Conservation (phyloP, 1,139 yeast species). For the Taphrina sp. region DNA sequence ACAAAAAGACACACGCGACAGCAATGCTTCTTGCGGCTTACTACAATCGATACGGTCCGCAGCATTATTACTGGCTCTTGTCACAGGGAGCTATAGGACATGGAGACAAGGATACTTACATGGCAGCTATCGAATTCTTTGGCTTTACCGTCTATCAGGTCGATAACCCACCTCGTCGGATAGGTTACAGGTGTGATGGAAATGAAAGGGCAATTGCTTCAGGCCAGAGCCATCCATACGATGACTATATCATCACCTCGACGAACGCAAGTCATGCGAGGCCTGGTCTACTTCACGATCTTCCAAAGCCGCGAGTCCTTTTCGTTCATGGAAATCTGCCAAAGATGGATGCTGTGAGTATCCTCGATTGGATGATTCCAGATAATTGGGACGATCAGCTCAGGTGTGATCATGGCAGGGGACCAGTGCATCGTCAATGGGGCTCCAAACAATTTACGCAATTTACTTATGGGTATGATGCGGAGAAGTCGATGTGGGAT, state of each 20-base stretch:
- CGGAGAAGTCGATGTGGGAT: constrained; percentile 20
- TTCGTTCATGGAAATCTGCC: constrained; percentile 22
- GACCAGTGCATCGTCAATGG: constrained; percentile 21
- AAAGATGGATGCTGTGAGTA: constrained; percentile 9
- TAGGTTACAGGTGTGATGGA: constrained; percentile 20
- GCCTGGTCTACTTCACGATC: constrained; percentile 1
- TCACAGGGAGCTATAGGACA: constrained; percentile 86
- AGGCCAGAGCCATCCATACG: constrained; percentile 17
- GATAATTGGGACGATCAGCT: constrained; percentile 4
- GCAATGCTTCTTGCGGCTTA: constrained; percentile 67
- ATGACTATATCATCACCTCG: constrained; percentile 17
- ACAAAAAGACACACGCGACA: constrained; percentile 62
- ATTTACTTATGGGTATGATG: constrained; percentile 16
- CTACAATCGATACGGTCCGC: constrained; percentile 77
- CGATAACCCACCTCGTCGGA: constrained; percentile 14
- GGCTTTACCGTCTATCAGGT: constrained; percentile 13
- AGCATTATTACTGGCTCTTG: constrained; percentile 74
- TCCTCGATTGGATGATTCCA: constrained; percentile 13
- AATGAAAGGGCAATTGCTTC: constrained; percentile 14
- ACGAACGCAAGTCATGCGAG: neutral
- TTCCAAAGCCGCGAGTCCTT: constrained; percentile 16
- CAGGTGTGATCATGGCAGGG: constrained; percentile 17
- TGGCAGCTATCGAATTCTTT: constrained; percentile 40
- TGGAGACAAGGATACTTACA: constrained; percentile 86
- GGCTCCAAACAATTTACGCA: constrained; percentile 2